phyloP scores from a whole-genome alignment of 1,284 basidiomycete species.

The Microbotryum intermedium region DNA sequence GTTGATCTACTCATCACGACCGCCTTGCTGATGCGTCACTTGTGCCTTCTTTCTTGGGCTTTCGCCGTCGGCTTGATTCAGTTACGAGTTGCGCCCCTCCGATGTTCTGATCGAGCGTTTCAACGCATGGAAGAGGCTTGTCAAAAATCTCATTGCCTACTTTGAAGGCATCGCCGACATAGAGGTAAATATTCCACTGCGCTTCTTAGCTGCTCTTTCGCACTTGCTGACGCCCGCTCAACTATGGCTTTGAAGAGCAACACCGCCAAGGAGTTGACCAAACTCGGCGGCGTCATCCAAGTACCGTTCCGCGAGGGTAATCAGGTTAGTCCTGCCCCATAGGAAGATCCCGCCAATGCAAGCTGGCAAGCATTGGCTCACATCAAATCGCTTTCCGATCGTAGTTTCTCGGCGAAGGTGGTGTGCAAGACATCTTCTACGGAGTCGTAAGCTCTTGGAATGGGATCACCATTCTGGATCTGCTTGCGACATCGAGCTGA shows the following conservation, averaged over 20 bases:
- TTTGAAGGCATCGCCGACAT: constrained; percentile 74
- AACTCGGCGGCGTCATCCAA: constrained; percentile 94
- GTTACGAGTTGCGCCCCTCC: constrained; percentile 79
- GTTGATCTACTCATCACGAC: no score
- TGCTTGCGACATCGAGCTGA: neutral
- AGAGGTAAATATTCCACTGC: constrained; percentile 43
- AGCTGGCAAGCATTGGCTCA: neutral
- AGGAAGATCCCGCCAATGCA: neutral
- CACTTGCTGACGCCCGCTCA: neutral
- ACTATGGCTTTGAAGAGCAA: constrained; percentile 53
- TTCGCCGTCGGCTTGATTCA: neutral
- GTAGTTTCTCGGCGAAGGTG: constrained; percentile 89
- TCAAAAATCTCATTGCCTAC: constrained; percentile 75
- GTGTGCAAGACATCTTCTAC: constrained; percentile 88
- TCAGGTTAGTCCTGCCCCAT: constrained; percentile 7
- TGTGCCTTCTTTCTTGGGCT: no score
- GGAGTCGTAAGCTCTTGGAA: constrained; percentile 46
- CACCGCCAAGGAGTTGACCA: constrained; percentile 85
- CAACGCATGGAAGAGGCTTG: constrained; percentile 87
- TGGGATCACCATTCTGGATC: neutral
- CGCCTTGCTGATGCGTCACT: no score
- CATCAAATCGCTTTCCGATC: neutral
- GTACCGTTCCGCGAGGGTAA: constrained; percentile 93
- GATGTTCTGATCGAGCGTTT: constrained; percentile 96
- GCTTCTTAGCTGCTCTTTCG: neutral